Evolutionary conservation across 1,284 basidiomycete genomes (phyloP).

Genomic region (Kalmanozyma brasiliensis): DNA sequence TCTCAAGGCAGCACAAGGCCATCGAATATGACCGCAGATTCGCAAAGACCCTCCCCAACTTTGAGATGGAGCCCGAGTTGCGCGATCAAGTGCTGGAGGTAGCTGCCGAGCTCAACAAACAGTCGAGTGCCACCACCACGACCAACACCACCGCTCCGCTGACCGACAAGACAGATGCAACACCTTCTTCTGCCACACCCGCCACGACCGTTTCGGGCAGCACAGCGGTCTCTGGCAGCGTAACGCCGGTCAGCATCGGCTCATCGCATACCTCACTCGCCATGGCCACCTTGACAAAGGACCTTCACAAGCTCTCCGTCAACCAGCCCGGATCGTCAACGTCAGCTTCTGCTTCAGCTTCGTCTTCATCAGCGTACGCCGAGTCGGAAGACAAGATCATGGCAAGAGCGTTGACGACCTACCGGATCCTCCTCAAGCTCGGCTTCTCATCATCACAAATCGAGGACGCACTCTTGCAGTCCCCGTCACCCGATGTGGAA

Average conservation of each 20-base stretch:
- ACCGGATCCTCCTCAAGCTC: slow-evolving; percentile 83
- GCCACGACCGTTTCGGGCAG: slow-evolving; percentile 19
- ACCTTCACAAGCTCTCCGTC: slow-evolving; percentile 40
- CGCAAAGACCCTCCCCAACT: slow-evolving; percentile 75
- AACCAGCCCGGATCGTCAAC: slow-evolving; percentile 6
- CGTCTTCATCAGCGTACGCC: slow-evolving; percentile 22
- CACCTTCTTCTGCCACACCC: slow-evolving; percentile 20
- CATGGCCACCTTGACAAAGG: slow-evolving; percentile 43
- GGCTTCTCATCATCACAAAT: slow-evolving; percentile 81
- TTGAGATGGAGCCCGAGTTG: slow-evolving; percentile 76
- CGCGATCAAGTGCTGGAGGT: slow-evolving; percentile 75
- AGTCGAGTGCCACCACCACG: slow-evolving; percentile 66
- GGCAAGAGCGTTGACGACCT: slow-evolving; percentile 79
- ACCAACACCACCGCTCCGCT: slow-evolving; percentile 1
- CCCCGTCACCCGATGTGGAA: slow-evolving; percentile 79
- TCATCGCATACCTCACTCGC: slow-evolving; percentile 37
- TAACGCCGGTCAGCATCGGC: slow-evolving; percentile 35
- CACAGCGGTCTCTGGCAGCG: slow-evolving; percentile 31
- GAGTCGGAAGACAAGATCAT: slow-evolving; percentile 72
- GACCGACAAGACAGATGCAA: neutral
- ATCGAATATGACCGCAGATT: slow-evolving; percentile 86
- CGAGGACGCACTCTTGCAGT: slow-evolving; percentile 76
- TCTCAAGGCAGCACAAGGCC: slow-evolving; percentile 76
- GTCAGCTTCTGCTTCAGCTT: slow-evolving; percentile 14
- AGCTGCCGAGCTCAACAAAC: slow-evolving; percentile 67